Evolutionary conservation across 495 filamentous ascomycete species (phyloP), one percentile per base, ranked within the genome.

Genomic region (Penicillium mononematosum): DNA sequence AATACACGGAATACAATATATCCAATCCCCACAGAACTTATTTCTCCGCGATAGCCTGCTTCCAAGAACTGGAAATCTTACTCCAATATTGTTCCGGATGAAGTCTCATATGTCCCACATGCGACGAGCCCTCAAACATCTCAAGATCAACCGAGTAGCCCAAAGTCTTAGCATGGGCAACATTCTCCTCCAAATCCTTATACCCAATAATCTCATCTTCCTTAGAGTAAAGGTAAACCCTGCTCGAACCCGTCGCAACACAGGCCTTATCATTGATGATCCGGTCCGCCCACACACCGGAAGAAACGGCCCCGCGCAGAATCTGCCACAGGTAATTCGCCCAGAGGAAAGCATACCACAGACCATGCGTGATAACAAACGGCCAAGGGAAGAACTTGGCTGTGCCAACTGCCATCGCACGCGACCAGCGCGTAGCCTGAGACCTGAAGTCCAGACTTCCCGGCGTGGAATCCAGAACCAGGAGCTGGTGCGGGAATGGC

Each of bases 101-200:
- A 55, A 69, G 49, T 25, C 80, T 64, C 79, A 84, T 80, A 60
- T 84, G 81, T 0, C 79, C 78, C 12, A 83, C 81, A 61, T 83
- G 81, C 2, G 72, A 66, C 19, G 78, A 79, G 19, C 79, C 78
- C 50, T 82, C 73, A 54, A 84, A 84, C 58, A 79, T 60, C 58
- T 78, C 70, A 27, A 69, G 46, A 25, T 73, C 71, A 8, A 75
- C 72, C 8, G 47, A 59, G 39, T 76, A 83, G 0, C 80, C 81
- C 38, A 55, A 63, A 20, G 55, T 62, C 58, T 69, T 68, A 3
- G 77, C 78, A 25, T 63, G 38, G 2, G 75, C 78, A 17, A 78
- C 76, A 56, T 82, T 78, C 36, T 60, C 60, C 61, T 84, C 81
- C 50, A 84, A 66, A 54, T 83, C 79, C 57, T 78, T 63, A 70